Conservation (phyloP, 1,139 yeast genomes). For the Pichiaceae sp. region DNA sequence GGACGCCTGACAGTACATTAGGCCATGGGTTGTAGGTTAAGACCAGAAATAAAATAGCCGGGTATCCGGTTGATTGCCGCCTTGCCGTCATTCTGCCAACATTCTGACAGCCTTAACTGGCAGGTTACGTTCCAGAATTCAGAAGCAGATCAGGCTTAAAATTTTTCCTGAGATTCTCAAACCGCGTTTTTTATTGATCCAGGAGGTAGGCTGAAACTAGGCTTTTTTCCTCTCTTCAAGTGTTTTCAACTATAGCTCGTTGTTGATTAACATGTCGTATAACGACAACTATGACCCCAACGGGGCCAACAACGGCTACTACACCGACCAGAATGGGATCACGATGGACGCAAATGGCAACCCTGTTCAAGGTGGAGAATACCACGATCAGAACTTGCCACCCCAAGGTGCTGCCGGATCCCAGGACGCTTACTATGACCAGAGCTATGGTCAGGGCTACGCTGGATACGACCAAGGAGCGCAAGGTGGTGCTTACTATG, state of each 20-base stretch:
- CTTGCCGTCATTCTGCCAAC: no score
- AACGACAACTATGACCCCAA: conserved; percentile 29
- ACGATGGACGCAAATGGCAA: conserved; percentile 5
- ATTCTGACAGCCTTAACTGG: no score
- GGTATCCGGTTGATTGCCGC: no score
- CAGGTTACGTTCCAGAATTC: no score
- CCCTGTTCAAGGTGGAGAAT: conserved; percentile 13
- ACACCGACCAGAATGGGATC: conserved; percentile 17
- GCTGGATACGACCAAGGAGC: conserved; percentile 18
- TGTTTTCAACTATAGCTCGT: neutral
- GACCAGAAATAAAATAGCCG: no score
- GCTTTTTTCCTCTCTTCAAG: neutral
- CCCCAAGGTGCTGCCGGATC: conserved; percentile 28
- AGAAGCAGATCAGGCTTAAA: no score
- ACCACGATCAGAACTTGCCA: conserved; percentile 25
- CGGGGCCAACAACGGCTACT: conserved; percentile 17
- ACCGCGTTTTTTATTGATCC: no score
- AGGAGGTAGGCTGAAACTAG: no score
- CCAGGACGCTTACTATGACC: conserved; percentile 20
- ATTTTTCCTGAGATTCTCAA: no score
- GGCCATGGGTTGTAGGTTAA: no score
- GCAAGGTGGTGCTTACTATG: conserved; percentile 20
- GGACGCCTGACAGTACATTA: no score
- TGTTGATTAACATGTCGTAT: conserved; percentile 21
- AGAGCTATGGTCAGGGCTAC: conserved; percentile 7